These are phyloP conservation scores for Pseudocercospora ulei DNA, from an alignment of 2,329 filamentous ascomycete species.

Conservation along the genomic window DNA sequence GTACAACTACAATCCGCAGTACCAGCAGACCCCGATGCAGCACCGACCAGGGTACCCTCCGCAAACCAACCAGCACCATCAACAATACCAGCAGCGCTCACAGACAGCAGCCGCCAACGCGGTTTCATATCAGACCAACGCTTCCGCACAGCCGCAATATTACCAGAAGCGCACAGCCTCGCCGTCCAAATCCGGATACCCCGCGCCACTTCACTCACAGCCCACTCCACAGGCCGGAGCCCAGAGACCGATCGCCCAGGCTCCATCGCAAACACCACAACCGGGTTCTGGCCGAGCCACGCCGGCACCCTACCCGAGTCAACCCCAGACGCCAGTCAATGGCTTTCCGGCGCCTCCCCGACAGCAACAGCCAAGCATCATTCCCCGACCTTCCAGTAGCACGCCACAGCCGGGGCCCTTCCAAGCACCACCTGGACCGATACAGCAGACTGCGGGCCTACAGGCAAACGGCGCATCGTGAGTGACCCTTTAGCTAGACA, in stretches of 20 bases:
- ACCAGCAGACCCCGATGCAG: constrained; percentile 23
- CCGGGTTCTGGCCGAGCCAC: constrained; percentile 28
- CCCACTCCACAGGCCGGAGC: constrained; percentile 12
- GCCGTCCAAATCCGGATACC: constrained; percentile 23
- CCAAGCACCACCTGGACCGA: constrained; percentile 7
- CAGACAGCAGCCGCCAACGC: constrained; percentile 22
- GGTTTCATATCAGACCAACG: constrained; percentile 24
- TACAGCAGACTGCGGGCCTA: constrained; percentile 5
- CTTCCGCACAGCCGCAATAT: constrained; percentile 16
- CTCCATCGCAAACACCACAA: constrained; percentile 12
- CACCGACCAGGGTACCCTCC: constrained; percentile 22
- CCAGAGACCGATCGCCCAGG: constrained; percentile 20
- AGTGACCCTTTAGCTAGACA: constrained; percentile 8
- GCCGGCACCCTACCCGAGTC: constrained; percentile 26
- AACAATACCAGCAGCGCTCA: constrained; percentile 25
- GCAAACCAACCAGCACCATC: constrained; percentile 16
- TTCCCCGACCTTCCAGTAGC: constrained; percentile 20
- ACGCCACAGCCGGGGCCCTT: constrained; percentile 25
- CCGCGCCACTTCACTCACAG: constrained; percentile 12
- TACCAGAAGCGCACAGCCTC: constrained; percentile 26
- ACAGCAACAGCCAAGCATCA: constrained; percentile 16
- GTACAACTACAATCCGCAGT: constrained; percentile 24
- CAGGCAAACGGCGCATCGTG: constrained; percentile 22
- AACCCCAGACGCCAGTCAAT: constrained; percentile 29
- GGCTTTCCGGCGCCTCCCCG: constrained; percentile 19